Conservation (phyloP, 2,329 filamentous ascomycete species). For the Pyricularia grisea region DNA sequence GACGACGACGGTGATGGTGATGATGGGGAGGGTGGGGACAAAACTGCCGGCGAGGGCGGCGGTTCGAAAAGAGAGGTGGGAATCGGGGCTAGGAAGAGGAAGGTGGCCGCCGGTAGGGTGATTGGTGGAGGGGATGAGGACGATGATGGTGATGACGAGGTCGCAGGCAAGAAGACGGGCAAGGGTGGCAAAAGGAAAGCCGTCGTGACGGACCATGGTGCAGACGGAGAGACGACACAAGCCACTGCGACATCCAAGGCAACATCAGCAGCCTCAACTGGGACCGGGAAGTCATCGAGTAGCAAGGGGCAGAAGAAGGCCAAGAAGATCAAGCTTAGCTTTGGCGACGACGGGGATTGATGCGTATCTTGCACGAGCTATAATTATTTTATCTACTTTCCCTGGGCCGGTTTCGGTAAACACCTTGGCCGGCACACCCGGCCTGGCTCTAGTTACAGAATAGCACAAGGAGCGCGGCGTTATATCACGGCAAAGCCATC, state of each 20-base stretch:
- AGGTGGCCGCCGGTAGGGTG: slow-evolving; percentile 34
- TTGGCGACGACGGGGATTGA: slow-evolving; percentile 45
- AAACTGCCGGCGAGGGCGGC: slow-evolving; percentile 18
- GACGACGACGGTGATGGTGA: slow-evolving; percentile 19
- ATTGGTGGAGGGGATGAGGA: slow-evolving; percentile 29
- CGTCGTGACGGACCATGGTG: slow-evolving; percentile 12
- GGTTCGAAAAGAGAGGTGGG: slow-evolving; percentile 5
- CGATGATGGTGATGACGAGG: slow-evolving; percentile 15
- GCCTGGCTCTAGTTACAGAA: background rate
- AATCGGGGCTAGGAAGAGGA: slow-evolving; percentile 40
- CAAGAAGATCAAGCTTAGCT: slow-evolving; percentile 60
- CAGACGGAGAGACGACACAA: slow-evolving; percentile 10
- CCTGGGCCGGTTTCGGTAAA: background rate
- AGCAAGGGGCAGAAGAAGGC: slow-evolving; percentile 38
- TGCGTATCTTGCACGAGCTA: background rate
- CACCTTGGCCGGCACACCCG: background rate
- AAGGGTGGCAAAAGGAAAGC: slow-evolving; percentile 4
- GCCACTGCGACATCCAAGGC: background rate
- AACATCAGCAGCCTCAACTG: slow-evolving; percentile 4
- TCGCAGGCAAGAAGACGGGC: slow-evolving; percentile 13
- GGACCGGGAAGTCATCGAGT: slow-evolving; percentile 4
- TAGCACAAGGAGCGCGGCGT: background rate
- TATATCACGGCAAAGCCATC: background rate
- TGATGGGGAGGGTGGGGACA: slow-evolving; percentile 15
- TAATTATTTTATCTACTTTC: background rate